Conservation (phyloP, 768 basidiomycete species). For the Hygrophorus russula region DNA sequence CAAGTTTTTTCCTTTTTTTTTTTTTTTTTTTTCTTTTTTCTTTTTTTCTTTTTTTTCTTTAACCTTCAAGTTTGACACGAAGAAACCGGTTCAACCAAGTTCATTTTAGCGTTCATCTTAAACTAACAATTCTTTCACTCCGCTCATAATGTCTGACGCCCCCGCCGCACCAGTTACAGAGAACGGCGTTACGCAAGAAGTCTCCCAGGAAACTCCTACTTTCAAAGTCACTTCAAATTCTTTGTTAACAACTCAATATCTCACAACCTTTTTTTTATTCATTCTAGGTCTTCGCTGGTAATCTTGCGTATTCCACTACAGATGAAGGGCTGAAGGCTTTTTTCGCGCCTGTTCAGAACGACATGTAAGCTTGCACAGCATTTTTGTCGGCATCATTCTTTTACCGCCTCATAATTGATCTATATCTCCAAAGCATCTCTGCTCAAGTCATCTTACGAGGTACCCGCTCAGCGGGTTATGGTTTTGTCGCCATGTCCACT, state of each 20-base stretch:
- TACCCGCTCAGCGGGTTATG: conserved; percentile 81
- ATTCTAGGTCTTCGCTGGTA: conserved; percentile 82
- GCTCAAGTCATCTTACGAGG: conserved; percentile 84
- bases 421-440: conserved; percentile 42
- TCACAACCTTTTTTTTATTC: conserved; percentile 5
- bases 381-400: too few species aligned
- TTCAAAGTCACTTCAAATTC: conserved; percentile 52
- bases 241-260: conserved; percentile 8
- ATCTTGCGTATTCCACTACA: conserved; percentile 90
- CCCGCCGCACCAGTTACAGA: conserved; percentile 74
- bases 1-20: too few species aligned
- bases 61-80: conserved; percentile 79
- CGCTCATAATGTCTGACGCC: conserved; percentile 80
- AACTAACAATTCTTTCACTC: conserved; percentile 43
- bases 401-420: conserved; percentile 6
- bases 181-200: conserved; percentile 74
- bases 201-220: conserved; percentile 57
- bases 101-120: conserved; percentile 41
- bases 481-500: conserved; percentile 78
- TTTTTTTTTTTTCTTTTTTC: conserved; percentile 41
- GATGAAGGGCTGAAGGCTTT: conserved; percentile 92
- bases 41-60: conserved; percentile 38
- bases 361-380: conserved; percentile 51
- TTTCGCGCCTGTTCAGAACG: conserved; percentile 79
- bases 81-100: conserved; percentile 77